Percentiles rank a stretch among this genome's conserved stretches.
Conservation (phyloP, 768 basidiomycete genomes). For the Gelatoporia subvermispora region DNA sequence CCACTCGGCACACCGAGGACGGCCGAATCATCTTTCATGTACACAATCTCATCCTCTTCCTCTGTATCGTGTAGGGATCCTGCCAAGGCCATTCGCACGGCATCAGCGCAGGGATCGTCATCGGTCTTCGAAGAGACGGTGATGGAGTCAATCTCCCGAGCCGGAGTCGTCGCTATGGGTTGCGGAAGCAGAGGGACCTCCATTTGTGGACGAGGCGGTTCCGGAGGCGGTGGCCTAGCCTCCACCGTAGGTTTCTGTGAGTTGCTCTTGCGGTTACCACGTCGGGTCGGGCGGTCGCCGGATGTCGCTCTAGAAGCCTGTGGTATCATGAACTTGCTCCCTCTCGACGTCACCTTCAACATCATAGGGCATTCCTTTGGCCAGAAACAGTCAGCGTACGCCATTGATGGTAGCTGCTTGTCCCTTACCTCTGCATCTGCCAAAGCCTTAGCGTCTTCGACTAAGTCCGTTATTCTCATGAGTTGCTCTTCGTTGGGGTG, state of each 20-base stretch:
- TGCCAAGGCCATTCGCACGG: constrained; percentile 47
- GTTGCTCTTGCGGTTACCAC: not conserved
- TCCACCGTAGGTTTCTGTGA: not conserved
- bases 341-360: constrained; percentile 1
- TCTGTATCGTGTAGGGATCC: constrained; percentile 48
- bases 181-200: constrained; percentile 10
- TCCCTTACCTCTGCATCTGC: constrained; percentile 51
- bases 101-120: constrained; percentile 75
- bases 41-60: constrained; percentile 72
- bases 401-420: not conserved
- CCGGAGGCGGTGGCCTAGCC: not conserved
- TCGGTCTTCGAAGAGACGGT: constrained; percentile 72
- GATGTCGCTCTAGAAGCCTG: not conserved
- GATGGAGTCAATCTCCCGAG: constrained; percentile 49
- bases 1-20: not conserved
- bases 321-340: not conserved
- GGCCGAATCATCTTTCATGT: constrained; percentile 23
- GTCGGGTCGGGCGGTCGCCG: not conserved
- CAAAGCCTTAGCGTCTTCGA: constrained; percentile 63
- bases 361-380: constrained; percentile 21
- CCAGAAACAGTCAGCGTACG: constrained; percentile 2
- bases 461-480: constrained; percentile 86
- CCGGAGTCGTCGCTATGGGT: constrained; percentile 19
- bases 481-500: constrained; percentile 96
- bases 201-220: not conserved